Base-by-base conservation (phyloP, 2,329 filamentous ascomycete genomes). In the Cordyceps cateniannulata region DNA sequence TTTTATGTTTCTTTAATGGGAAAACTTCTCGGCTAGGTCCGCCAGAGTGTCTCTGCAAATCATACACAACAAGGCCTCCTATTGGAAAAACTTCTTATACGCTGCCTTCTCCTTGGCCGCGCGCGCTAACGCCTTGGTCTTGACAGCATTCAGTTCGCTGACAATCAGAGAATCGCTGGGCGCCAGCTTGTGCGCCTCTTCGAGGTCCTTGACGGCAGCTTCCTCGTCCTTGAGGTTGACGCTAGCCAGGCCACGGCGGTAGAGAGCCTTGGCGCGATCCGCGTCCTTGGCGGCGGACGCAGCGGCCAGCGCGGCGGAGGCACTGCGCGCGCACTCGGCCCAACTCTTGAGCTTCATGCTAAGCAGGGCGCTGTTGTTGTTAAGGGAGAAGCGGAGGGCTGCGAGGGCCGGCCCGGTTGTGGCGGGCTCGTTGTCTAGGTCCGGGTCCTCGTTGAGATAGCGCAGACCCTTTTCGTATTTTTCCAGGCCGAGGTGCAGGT, bases 381-480 rank as follows among this genome's bases (percentile, higher is more conserved):
- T 89, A 54, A 98, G 83, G 16, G 86, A 86, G 76, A 97, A 90
- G 67, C 93, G 90, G 60, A 98, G 82, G 42, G 87, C 79, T 62
- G 85, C 83, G 63, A 97, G 81, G 65, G 88, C 81, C 25, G 78
- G 73, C 68, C 85, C 87, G 44, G 88, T 83, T 42, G 88, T 86
- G 50, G 83, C 79, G 5, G 88, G 81, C 66, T 93, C 91, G 50
- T 85, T 81, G 47, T 95, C 89, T 14, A 85, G 75, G 53, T 90
- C 85, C 1, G 89, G 88, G 70, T 93, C 90, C 74, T 96, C 90
- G 74, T 93, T 90, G 63, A 96, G 79, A 74, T 96, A 97, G 68
- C 92, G 86, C 63, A 96, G 77, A 20, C 86, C 93, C 79, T 99
- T 99, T 74, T 96, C 86, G 78, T 99, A 99, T 79, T 99, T 99